A percentile compares a stretch with the other conserved stretches of the same genome.
Conservation (phyloP, 106 monocot genomes). For the Dendrobium catenatum region DNA sequence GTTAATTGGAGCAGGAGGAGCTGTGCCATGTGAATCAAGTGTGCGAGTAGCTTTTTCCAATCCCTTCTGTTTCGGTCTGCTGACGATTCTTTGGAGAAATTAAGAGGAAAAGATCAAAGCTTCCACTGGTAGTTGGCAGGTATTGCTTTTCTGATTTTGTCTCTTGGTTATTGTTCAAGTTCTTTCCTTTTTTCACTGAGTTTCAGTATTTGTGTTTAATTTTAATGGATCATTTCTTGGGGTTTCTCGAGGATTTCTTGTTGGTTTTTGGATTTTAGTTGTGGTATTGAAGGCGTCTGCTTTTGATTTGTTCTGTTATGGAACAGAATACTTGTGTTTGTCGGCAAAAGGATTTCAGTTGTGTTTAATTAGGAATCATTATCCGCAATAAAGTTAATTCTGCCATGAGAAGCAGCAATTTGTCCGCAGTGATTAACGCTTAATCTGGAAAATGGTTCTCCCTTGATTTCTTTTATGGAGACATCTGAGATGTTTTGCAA, state of each 20-base stretch:
- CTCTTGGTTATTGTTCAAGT: no score
- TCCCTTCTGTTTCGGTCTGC: neutral
- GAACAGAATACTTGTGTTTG: neutral
- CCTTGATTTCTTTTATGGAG: neutral
- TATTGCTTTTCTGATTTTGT: neutral
- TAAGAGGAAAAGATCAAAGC: neutral
- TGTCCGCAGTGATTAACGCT: neutral
- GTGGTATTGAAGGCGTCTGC: neutral
- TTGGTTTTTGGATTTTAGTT: conserved; percentile 3
- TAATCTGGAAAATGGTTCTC: neutral
- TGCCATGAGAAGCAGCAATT: neutral
- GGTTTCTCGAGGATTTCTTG: conserved; percentile 1
- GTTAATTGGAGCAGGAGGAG: neutral
- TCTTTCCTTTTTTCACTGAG: no score
- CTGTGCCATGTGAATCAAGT: neutral
- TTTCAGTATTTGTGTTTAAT: neutral
- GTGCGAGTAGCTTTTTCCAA: neutral
- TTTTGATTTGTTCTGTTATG: neutral
- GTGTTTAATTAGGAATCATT: neutral
- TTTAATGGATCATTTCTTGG: neutral
- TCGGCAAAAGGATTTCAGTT: neutral
- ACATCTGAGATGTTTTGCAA: neutral
- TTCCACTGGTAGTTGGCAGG: neutral
- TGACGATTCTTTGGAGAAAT: conserved; percentile 1
- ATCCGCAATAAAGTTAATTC: neutral